Evolutionary conservation across 2,329 filamentous ascomycete genomes (phyloP).

Genomic region (Verticillium tricorpus): DNA sequence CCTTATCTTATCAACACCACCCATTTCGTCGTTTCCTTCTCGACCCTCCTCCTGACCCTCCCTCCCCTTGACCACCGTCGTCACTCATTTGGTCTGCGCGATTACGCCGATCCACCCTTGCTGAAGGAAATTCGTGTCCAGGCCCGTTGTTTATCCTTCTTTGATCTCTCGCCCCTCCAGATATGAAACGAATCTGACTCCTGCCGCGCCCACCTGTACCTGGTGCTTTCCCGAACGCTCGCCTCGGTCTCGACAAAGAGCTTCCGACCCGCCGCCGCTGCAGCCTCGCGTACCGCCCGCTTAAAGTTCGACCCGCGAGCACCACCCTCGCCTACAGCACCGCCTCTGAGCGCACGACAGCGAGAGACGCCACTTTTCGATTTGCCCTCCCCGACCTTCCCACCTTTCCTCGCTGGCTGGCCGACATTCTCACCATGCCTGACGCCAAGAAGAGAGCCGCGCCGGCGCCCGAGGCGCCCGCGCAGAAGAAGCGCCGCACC

Average conservation of each 20-base stretch:
- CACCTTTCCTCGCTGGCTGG: background rate
- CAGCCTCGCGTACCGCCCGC: background rate
- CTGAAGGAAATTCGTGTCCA: background rate
- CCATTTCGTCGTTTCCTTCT: background rate
- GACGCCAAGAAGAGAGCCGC: slow-evolving; percentile 6
- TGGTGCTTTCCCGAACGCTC: background rate
- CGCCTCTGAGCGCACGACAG: background rate
- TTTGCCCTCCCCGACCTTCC: background rate
- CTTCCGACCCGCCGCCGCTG: background rate
- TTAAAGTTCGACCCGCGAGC: background rate
- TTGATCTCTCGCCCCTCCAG: background rate
- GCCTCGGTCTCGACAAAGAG: background rate
- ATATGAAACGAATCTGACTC: background rate
- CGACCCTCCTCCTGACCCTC: background rate
- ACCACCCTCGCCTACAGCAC: background rate
- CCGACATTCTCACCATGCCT: slow-evolving; percentile 4
- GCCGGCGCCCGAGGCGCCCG: background rate
- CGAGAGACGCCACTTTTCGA: background rate
- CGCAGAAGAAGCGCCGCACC: slow-evolving; percentile 43
- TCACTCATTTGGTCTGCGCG: background rate
- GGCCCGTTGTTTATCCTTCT: background rate
- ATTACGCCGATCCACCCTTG: background rate
- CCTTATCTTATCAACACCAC: background rate
- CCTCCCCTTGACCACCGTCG: background rate
- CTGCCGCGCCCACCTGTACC: background rate